Evolutionary conservation across 1,139 yeast species (phyloP).

Genomic region (Geotrichum restrictum): DNA sequence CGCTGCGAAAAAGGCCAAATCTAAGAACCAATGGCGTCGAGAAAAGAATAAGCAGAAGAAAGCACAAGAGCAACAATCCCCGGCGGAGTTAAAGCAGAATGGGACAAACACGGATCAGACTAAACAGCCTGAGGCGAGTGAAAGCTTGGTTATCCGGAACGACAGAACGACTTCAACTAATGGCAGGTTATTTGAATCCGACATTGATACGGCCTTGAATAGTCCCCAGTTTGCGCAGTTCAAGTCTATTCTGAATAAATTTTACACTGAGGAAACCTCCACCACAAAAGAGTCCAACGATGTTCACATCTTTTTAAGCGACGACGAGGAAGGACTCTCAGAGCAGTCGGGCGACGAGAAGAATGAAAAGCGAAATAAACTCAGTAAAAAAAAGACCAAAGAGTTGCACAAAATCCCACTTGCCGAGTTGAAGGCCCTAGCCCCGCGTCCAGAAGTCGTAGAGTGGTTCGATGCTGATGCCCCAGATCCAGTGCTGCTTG

Average conservation of each 20-base stretch:
- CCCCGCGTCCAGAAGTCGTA: slow-evolving; percentile 64
- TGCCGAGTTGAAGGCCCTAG: slow-evolving; percentile 60
- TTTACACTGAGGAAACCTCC: slow-evolving; percentile 29
- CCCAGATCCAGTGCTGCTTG: slow-evolving; percentile 64
- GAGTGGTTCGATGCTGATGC: slow-evolving; percentile 91
- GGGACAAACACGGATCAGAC: slow-evolving; percentile 7
- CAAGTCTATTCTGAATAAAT: slow-evolving; percentile 45
- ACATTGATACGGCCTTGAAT: slow-evolving; percentile 33
- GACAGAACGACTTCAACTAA: slow-evolving; percentile 7
- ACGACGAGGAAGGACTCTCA: slow-evolving; percentile 31
- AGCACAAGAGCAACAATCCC: slow-evolving; percentile 18
- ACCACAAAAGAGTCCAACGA: slow-evolving; percentile 25
- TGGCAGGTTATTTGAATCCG: slow-evolving; percentile 26
- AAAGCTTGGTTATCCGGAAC: background rate
- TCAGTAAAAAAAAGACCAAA: slow-evolving; percentile 47
- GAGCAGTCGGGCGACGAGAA: slow-evolving; percentile 29
- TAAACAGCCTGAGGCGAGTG: background rate
- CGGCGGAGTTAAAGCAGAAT: slow-evolving; percentile 10
- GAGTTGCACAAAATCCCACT: slow-evolving; percentile 58
- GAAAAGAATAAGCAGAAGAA: slow-evolving; percentile 55
- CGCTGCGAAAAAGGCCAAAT: slow-evolving; percentile 8
- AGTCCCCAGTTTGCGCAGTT: slow-evolving; percentile 46
- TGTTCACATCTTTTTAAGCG: slow-evolving; percentile 39
- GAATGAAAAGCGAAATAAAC: slow-evolving; percentile 24
- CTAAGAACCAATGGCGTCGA: slow-evolving; percentile 54